phyloP scores from a whole-genome alignment of 106 monocot species.

The Dioscorea alata region DNA sequence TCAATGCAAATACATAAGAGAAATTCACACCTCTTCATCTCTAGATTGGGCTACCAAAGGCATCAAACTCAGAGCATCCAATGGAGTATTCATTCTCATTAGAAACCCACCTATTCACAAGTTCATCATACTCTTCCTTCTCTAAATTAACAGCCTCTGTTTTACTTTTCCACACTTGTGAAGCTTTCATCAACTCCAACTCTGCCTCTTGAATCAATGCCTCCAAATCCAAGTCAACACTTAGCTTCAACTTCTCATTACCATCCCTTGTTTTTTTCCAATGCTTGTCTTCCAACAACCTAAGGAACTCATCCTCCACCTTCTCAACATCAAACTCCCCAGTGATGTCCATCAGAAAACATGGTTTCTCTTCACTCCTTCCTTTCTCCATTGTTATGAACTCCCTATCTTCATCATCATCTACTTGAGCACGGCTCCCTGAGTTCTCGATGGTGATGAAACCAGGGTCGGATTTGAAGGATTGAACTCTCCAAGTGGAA shows the following conservation, averaged over 20 bases:
- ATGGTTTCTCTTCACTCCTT: slow-evolving; percentile 38
- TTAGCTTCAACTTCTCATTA: slow-evolving; percentile 9
- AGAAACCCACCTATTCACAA: slow-evolving; percentile 20
- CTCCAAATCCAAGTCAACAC: slow-evolving; percentile 29
- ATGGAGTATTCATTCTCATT: slow-evolving; percentile 6
- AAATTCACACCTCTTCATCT: not conserved
- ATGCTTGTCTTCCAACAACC: slow-evolving; percentile 30
- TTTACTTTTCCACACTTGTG: slow-evolving; percentile 26
- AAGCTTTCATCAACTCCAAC: slow-evolving; percentile 33
- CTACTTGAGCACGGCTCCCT: not conserved
- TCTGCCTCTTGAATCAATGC: slow-evolving; percentile 37
- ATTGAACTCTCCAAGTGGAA: slow-evolving; percentile 11
- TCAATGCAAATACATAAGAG: no score
- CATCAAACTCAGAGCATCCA: not conserved
- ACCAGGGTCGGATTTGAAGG: slow-evolving; percentile 20
- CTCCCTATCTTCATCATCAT: slow-evolving; percentile 16
- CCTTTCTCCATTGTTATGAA: slow-evolving; percentile 48
- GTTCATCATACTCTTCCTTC: slow-evolving; percentile 38
- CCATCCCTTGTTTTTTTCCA: slow-evolving; percentile 11
- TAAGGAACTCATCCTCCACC: slow-evolving; percentile 53
- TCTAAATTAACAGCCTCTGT: slow-evolving; percentile 20
- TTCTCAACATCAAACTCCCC: slow-evolving; percentile 12
- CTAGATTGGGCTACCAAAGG: slow-evolving; percentile 32
- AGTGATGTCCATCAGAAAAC: slow-evolving; percentile 13
- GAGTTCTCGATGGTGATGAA: slow-evolving; percentile 53